Percentiles rank a stretch among this genome's conserved stretches.
Conservation (phyloP, 192 early-diverging fungal genomes). For the Coemansia nantahalensis region DNA sequence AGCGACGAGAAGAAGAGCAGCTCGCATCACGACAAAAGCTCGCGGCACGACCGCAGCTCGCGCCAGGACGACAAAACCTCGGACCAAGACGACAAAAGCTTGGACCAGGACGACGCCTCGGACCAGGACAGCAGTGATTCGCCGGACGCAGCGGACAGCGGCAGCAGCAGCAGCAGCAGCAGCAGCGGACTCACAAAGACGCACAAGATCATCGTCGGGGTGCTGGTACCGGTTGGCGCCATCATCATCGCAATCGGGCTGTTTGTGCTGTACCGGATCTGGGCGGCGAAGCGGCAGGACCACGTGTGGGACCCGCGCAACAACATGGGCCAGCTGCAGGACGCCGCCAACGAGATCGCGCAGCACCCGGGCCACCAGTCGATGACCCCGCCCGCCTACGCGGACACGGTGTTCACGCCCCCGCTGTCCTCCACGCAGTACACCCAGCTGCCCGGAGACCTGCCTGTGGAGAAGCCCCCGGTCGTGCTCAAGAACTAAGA, state of each 20-base stretch:
- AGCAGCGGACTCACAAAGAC: background rate
- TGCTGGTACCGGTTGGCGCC: background rate
- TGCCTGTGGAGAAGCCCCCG: too few relatives aligned
- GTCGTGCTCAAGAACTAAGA: too few relatives aligned
- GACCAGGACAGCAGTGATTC: background rate
- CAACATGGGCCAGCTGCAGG: background rate
- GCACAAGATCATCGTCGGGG: background rate
- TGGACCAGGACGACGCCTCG: too few relatives aligned
- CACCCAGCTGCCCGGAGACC: too few relatives aligned
- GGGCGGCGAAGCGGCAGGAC: conserved; percentile 3
- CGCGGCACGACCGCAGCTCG: too few relatives aligned
- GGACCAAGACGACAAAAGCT: too few relatives aligned
- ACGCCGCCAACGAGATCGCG: background rate
- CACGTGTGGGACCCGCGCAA: conserved; percentile 2
- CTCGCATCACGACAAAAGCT: too few relatives aligned
- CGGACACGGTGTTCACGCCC: too few relatives aligned
- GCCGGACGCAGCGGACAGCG: too few relatives aligned
- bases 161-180: background rate
- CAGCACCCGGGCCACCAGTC: background rate
- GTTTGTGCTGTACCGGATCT: conserved; percentile 1
- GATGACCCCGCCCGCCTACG: background rate
- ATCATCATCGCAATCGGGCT: background rate
- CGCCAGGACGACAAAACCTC: too few relatives aligned
- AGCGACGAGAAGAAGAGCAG: too few relatives aligned
- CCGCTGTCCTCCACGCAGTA: too few relatives aligned